Percentiles rank a stretch among this genome's conserved stretches.
Conservation (phyloP, 108 stramenopile species). For the Cyclotella choctawhatcheeana region DNA sequence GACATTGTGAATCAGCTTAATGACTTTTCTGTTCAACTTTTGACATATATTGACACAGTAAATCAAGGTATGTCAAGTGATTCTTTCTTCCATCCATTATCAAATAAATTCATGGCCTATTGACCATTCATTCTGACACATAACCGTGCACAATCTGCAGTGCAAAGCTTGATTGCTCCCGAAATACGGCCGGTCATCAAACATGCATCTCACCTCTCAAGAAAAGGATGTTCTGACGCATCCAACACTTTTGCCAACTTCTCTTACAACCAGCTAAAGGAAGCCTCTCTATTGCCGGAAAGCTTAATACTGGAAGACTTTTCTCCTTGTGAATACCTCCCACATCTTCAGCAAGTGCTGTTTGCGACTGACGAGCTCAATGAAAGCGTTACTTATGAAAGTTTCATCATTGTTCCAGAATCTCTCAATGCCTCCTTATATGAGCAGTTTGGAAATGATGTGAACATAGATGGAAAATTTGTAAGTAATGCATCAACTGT, state of each 20-base stretch:
- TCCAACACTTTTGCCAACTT: conserved; percentile 16
- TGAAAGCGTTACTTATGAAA: conserved; percentile 1
- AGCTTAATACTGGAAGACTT: not conserved
- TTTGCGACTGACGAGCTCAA: conserved; percentile 4
- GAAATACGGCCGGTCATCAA: not conserved
- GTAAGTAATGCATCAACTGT: not conserved
- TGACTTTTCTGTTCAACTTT: conserved; percentile 2
- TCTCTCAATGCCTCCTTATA: not conserved
- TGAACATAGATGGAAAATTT: conserved; percentile 19
- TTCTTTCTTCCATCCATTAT: not conserved
- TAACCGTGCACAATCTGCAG: not conserved
- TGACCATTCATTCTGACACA: no score
- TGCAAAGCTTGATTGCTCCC: not conserved
- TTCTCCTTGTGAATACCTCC: conserved; percentile 28
- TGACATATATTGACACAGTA: conserved; percentile 12
- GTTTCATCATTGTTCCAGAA: conserved; percentile 20
- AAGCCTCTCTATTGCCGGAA: not conserved
- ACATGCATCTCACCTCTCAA: conserved; percentile 6
- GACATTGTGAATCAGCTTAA: conserved; percentile 15
- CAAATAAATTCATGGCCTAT: no score
- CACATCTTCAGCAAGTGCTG: conserved; percentile 28
- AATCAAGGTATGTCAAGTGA: conserved; percentile 3
- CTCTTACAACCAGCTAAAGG: conserved; percentile 8
- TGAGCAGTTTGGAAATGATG: not conserved
- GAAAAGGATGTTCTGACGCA: conserved; percentile 7